These are phyloP conservation scores for Macaranga tanarius DNA, from an alignment of 441 rosid genomes.

Conservation along the genomic window DNA sequence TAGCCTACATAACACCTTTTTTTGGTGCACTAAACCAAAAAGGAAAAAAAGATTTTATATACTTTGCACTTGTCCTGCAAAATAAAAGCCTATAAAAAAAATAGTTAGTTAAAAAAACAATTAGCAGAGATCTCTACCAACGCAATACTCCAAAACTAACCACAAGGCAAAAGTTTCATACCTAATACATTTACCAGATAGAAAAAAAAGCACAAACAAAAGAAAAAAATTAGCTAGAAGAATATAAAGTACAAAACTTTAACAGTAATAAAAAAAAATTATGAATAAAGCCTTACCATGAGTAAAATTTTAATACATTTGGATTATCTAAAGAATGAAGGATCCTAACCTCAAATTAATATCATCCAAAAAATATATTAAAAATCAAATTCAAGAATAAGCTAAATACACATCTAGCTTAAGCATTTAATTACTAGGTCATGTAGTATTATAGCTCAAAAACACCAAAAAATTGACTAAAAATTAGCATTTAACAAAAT, in stretches of 20 bases:
- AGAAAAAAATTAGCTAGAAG: background rate
- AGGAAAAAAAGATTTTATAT: no score
- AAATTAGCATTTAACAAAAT: background rate
- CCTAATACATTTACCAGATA: conserved; percentile 41
- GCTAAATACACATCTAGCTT: background rate
- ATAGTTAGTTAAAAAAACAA: no score
- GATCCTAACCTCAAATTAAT: conserved; percentile 68
- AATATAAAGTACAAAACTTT: background rate
- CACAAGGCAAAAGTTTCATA: conserved; percentile 96
- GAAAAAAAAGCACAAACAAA: background rate
- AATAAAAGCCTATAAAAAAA: no score
- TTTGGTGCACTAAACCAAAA: no score
- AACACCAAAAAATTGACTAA: background rate
- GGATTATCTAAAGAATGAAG: conserved; percentile 82
- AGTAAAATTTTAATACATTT: conserved; percentile 73
- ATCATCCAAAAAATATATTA: background rate
- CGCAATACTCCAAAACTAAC: conserved; percentile 94
- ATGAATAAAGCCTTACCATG: conserved; percentile 54
- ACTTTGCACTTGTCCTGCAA: no score
- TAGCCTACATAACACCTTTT: no score
- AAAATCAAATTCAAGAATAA: conserved; percentile 1
- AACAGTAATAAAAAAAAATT: conserved; percentile 1
- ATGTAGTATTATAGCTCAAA: background rate
- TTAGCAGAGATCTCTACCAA: conserved; percentile 95
- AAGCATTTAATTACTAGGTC: background rate